phyloP scores from a whole-genome alignment of 352 stramenopile species.

The Phytophthora europaea region DNA sequence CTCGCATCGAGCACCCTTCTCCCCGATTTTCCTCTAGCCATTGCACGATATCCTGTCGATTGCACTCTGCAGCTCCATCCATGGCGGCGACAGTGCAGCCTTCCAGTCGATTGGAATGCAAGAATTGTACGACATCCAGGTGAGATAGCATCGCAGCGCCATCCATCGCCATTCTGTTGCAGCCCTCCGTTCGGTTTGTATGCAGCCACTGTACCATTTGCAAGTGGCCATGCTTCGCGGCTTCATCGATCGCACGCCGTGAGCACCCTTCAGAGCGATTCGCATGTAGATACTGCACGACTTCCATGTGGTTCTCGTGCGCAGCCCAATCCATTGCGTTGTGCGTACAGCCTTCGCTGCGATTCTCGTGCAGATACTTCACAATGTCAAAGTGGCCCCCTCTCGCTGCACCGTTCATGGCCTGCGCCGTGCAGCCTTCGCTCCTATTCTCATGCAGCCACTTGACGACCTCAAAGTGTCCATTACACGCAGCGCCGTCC shows the following conservation, averaged over 20 bases:
- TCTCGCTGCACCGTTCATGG: constrained; percentile 37
- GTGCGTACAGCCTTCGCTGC: constrained; percentile 38
- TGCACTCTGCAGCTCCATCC: constrained; percentile 32
- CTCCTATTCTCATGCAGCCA: constrained; percentile 40
- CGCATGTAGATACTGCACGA: constrained; percentile 38
- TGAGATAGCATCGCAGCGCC: constrained; percentile 30
- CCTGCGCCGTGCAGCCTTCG: constrained; percentile 31
- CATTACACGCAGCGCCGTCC: constrained; percentile 29
- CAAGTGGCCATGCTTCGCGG: constrained; percentile 35
- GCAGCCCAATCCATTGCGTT: constrained; percentile 46
- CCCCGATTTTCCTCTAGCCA: constrained; percentile 39
- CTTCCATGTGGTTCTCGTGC: constrained; percentile 23
- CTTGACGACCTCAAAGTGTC: constrained; percentile 34
- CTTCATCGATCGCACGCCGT: constrained; percentile 33
- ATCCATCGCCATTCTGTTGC: constrained; percentile 45
- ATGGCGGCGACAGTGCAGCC: constrained; percentile 37
- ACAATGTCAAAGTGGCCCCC: constrained; percentile 31
- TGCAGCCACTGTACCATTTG: constrained; percentile 39
- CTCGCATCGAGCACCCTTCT: constrained; percentile 41
- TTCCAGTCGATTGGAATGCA: constrained; percentile 41
- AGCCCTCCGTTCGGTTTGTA: constrained; percentile 30
- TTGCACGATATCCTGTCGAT: constrained; percentile 26
- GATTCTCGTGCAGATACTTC: constrained; percentile 40
- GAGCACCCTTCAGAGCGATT: constrained; percentile 41
- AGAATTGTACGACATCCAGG: constrained; percentile 41